These are phyloP conservation scores for Macrophomina tecta DNA, from an alignment of 2,329 filamentous ascomycete genomes.

Conservation along the genomic window DNA sequence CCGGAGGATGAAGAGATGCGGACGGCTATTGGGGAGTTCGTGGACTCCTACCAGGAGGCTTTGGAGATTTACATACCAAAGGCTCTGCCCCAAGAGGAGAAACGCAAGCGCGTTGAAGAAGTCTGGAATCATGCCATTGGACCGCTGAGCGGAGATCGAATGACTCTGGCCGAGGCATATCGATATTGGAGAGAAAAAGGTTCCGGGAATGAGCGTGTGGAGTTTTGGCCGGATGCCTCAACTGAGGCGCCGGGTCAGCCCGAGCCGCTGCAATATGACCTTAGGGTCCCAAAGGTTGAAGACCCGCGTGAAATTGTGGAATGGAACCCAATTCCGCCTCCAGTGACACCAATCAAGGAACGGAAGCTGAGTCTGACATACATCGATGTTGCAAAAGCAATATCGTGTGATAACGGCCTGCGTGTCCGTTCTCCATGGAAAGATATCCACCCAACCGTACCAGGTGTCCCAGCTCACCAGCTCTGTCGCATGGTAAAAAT, in stretches of 20 bases:
- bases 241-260: neutral
- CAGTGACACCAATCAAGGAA: conserved; percentile 24
- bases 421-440: neutral
- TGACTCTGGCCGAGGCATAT: conserved; percentile 39
- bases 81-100: neutral
- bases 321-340: conserved; percentile 37
- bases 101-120: conserved; percentile 30
- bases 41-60: conserved; percentile 42
- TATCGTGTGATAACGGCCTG: neutral
- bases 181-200: conserved; percentile 37
- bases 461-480: neutral
- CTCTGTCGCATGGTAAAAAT: neutral
- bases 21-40: conserved; percentile 40
- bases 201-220: neutral
- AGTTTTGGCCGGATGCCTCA: neutral
- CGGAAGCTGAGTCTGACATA: conserved; percentile 35
- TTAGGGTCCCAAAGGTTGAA: conserved; percentile 32
- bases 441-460: neutral
- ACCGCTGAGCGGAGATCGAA: conserved; percentile 36
- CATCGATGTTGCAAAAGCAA: conserved; percentile 33
- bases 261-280: neutral
- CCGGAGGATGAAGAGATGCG: conserved; percentile 35
- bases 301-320: conserved; percentile 32
- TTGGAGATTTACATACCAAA: conserved; percentile 34
- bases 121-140: conserved; percentile 41